Conservation (phyloP, 2,329 filamentous ascomycete genomes). For the Aspergillus brasiliensis region DNA sequence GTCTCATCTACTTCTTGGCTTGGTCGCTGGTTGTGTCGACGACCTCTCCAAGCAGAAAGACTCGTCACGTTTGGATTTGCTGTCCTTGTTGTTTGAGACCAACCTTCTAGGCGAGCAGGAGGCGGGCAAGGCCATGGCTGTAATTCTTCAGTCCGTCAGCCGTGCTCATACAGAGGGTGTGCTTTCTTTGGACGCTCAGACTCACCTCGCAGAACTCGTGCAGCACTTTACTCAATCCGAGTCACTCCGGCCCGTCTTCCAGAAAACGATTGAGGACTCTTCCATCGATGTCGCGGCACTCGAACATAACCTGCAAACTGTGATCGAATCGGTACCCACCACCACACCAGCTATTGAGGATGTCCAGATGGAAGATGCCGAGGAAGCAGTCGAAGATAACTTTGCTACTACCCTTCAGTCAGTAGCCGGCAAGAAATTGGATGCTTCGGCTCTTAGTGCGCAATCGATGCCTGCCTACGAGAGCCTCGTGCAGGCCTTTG, state of each 20-base stretch:
- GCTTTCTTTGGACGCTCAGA: slow-evolving; percentile 54
- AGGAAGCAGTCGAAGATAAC: slow-evolving; percentile 29
- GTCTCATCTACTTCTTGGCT: slow-evolving; percentile 39
- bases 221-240: slow-evolving; percentile 66
- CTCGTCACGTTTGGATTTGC: slow-evolving; percentile 48
- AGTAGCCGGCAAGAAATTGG: slow-evolving; percentile 31
- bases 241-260: slow-evolving; percentile 64
- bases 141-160: slow-evolving; percentile 38
- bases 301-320: slow-evolving; percentile 72
- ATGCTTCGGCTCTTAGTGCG: slow-evolving; percentile 42
- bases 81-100: slow-evolving; percentile 40
- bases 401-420: slow-evolving; percentile 38
- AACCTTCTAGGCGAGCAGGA: slow-evolving; percentile 35
- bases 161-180: slow-evolving; percentile 50
- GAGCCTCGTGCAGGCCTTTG: slow-evolving; percentile 42
- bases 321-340: slow-evolving; percentile 62
- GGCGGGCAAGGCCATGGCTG: slow-evolving; percentile 32
- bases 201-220: slow-evolving; percentile 67
- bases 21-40: slow-evolving; percentile 38
- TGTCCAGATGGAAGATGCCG: slow-evolving; percentile 52
- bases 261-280: slow-evolving; percentile 66
- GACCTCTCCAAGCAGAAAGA: slow-evolving; percentile 38
- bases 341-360: slow-evolving; percentile 52
- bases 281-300: slow-evolving; percentile 73
- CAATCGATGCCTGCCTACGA: slow-evolving; percentile 39